Conservation (phyloP, 192 early-diverging fungal genomes). For the Backusella australiensis region DNA sequence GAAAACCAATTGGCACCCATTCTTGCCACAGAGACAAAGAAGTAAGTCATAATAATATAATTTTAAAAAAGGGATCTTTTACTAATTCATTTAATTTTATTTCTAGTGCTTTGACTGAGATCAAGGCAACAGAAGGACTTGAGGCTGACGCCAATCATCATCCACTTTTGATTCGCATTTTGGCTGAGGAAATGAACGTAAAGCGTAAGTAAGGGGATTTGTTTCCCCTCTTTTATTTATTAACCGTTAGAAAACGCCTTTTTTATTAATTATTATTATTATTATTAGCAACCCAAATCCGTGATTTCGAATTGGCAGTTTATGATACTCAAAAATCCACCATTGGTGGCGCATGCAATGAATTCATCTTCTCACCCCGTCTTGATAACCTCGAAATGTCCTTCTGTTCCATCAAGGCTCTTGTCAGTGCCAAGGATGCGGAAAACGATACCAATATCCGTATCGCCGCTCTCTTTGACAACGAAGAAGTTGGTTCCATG, state of each 20-base stretch:
- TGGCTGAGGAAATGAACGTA: slow-evolving; percentile 74
- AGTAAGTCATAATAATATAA: slow-evolving; percentile 25
- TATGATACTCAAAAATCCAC: slow-evolving; percentile 88
- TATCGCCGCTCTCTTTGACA: slow-evolving; percentile 92
- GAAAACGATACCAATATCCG: slow-evolving; percentile 74
- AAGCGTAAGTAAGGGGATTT: slow-evolving; percentile 39
- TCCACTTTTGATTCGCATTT: slow-evolving; percentile 70
- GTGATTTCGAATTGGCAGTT: slow-evolving; percentile 97
- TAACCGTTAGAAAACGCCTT: neutral
- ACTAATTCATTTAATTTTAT: neutral
- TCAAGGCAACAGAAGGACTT: slow-evolving; percentile 14
- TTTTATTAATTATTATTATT: neutral
- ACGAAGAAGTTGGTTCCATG: slow-evolving; percentile 94
- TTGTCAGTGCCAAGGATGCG: slow-evolving; percentile 55
- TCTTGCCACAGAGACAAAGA: slow-evolving; percentile 69
- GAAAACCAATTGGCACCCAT: slow-evolving; percentile 92
- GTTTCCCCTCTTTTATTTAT: neutral
- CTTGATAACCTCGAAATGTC: slow-evolving; percentile 97
- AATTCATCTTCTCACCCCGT: slow-evolving; percentile 92
- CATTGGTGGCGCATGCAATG: slow-evolving; percentile 88
- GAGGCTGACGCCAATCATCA: slow-evolving; percentile 68
- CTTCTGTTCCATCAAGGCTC: slow-evolving; percentile 78
- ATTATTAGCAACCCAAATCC: slow-evolving; percentile 63
- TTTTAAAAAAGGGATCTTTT: neutral
- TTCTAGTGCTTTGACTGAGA: slow-evolving; percentile 24